Evolutionary conservation across 1,139 yeast species (phyloP).

Genomic region (Torulaspora globosa): DNA sequence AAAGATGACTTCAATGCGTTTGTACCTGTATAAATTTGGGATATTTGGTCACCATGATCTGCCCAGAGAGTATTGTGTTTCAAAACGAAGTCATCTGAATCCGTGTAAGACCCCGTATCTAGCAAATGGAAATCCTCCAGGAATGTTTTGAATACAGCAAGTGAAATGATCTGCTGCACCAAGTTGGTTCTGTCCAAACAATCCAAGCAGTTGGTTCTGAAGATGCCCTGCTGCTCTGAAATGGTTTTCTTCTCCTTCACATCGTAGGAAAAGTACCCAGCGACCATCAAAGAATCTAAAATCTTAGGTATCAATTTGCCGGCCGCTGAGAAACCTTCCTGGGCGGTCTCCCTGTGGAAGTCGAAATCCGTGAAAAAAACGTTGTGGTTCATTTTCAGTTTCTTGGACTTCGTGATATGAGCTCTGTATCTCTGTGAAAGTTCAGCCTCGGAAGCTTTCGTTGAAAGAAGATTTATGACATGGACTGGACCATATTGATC

Average conservation of each 20-base stretch:
- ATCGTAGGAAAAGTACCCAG: slow-evolving; percentile 75
- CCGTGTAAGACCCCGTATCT: slow-evolving; percentile 32
- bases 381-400: slow-evolving; percentile 43
- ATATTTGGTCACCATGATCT: slow-evolving; percentile 94
- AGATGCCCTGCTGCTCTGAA: slow-evolving; percentile 81
- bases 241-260: slow-evolving; percentile 46
- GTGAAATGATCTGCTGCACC: slow-evolving; percentile 80
- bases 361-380: slow-evolving; percentile 77
- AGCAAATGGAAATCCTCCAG: slow-evolving; percentile 46
- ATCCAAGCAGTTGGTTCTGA: slow-evolving; percentile 90
- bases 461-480: slow-evolving; percentile 75
- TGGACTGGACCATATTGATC: slow-evolving; percentile 83
- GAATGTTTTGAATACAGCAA: slow-evolving; percentile 62
- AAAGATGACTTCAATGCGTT: slow-evolving; percentile 92
- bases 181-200: slow-evolving; percentile 93
- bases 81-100: slow-evolving; percentile 48
- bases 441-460: slow-evolving; percentile 72
- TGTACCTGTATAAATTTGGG: slow-evolving; percentile 96
- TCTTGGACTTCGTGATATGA: slow-evolving; percentile 42
- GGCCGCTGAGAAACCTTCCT: slow-evolving; percentile 85
- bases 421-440: slow-evolving; percentile 63
- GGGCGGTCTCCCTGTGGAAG: slow-evolving; percentile 87
- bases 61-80: slow-evolving; percentile 92
- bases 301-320: slow-evolving; percentile 61
- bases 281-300: slow-evolving; percentile 61